Evolutionary conservation across 228 moss, liverwort and hornwort species (phyloP), one percentile per base, ranked within the genome.

Genomic region (Sphagnum fallax): DNA sequence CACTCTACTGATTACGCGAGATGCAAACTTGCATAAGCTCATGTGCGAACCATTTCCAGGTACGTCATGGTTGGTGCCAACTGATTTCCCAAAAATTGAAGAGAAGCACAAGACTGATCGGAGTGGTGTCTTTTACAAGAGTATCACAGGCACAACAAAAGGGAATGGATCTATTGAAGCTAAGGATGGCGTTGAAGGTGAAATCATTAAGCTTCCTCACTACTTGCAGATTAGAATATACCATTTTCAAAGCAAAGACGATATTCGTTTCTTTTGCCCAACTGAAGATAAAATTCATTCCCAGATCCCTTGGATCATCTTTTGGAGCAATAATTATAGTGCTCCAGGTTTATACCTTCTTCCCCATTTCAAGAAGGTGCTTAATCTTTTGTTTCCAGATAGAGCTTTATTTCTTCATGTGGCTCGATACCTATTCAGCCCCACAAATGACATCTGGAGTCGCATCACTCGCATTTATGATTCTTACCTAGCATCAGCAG

Each of bases 351-450:
- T 82, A 10, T 86, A 86, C 65, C 79, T 86, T 65, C 53, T 86
- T 13, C 79, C 73, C 6, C 65, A 66, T 16, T 82, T 82, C 64
- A 66, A 82, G 16, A 47, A 70, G 50, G 66, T 48, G 60, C 73
- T 86, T 1, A 80, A 86, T 9, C 5, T 5, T 5, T 70, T 75
- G 74, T 86, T 86, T 52, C 86, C 86, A 1, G 82, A 82, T 52
- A 74, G 76, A 50, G 86, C 82, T 0, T 73, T 86, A 48, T 86
- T 86, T 67, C 79, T 86, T 16, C 86, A 82, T 57, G 77, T 77
- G 10, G 82, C 74, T 10, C 74, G 86, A 48, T 86, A 86, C 51
- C 73, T 86, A 15, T 62, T 86, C 2, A 86, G 70, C 63, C 86
- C 86, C 0, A 51, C 67, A 10, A 73, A 86, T 16, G 62, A 71